Conservation (phyloP, 129 eudicot genomes). For the Gnaphalium uliginosum region DNA sequence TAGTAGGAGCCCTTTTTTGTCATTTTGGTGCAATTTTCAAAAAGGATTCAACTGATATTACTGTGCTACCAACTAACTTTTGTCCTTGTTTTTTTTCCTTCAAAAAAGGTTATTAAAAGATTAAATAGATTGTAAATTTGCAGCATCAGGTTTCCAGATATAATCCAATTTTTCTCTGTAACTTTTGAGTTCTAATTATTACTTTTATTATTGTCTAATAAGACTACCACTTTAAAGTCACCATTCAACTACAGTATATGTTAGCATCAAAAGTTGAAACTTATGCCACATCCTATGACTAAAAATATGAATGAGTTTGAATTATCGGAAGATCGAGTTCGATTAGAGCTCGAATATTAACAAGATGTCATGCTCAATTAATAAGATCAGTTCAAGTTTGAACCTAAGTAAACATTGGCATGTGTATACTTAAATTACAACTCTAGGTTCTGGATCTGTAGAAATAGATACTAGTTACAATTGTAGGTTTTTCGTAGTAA, state of each 20-base stretch:
- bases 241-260: not conserved
- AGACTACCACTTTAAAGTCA: no score
- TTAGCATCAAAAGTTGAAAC: not conserved
- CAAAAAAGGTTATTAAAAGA: not conserved
- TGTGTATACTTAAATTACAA: no score
- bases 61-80: slow-evolving; percentile 29
- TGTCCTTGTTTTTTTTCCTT: not conserved
- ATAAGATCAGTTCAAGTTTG: no score
- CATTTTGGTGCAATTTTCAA: slow-evolving; percentile 29
- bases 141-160: no score
- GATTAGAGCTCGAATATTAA: not conserved
- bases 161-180: no score
- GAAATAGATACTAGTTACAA: no score
- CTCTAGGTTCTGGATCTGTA: no score
- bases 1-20: slow-evolving; percentile 26
- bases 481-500: no score
- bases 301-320: not conserved
- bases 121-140: not conserved
- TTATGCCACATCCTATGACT: not conserved
- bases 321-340: not conserved
- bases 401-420: no score
- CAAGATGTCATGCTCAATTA: not conserved
- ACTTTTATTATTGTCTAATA: no score
- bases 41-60: slow-evolving; percentile 32
- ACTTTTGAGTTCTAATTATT: no score